Base-by-base conservation (phyloP, 495 filamentous ascomycete species). In the Pyrenopolyporus hunteri region DNA sequence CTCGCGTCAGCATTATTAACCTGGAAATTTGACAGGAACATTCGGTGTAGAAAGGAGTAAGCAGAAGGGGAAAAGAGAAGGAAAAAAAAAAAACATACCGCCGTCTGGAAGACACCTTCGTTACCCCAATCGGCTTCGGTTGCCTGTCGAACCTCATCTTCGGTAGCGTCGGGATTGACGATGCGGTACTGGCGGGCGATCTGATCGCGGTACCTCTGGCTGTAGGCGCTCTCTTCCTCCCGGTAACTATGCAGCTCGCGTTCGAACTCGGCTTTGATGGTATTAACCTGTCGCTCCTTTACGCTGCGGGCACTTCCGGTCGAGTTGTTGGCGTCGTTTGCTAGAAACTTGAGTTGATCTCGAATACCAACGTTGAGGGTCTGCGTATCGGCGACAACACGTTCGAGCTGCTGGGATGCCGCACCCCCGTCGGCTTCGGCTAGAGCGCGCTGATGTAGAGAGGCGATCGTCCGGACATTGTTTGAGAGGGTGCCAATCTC, bases 81-180 rank as follows among this genome's bases (percentile, higher is more conserved):
- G 58, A 39, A 20, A 14, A 36, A 8, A 52, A 9, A 57, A 26
- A 51, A 39, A 77, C 85, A 52, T 81, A 90, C 88, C 40, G 88
- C 88, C 33, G 82, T 84, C 73, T 89, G 86, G 77, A 91, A 91
- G 54, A 91, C 84, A 60, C 88, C 87, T 70, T 90, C 88, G 54
- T 89, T 80, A 16, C 85, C 86, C 82, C 85, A 89, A 71, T 90
- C 83, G 29, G 84, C 79, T 61, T 87, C 77, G n/a, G 78, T 71
- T 2, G 88, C 87, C 67, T 86, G 75, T 11, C 76, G 74, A 40
- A 89, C 82, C 70, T 90, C 85, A 9, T 73, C 71, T 46, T 89
- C 86, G 23, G 79, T 82, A 6, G 88, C 88, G 2, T 88, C 81
- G 31, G 87, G 87, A 70, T 91, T 90, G 51, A 91, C 87, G 66